These are phyloP conservation scores for Stipa capillata DNA, from an alignment of 176 grass and related monocot species.

Conservation along the genomic window DNA sequence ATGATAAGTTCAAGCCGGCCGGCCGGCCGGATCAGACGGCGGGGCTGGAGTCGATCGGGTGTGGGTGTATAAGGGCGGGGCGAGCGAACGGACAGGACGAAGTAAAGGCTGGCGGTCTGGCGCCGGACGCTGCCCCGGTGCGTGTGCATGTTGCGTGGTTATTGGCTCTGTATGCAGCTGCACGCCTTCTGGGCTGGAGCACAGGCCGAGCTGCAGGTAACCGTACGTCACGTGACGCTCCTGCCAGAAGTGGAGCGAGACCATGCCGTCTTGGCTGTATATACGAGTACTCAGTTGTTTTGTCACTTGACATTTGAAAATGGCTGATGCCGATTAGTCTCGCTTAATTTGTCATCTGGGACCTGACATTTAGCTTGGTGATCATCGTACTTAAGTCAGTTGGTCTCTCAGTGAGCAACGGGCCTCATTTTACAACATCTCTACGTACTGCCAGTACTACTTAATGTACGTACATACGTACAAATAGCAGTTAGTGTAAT, in stretches of 20 bases:
- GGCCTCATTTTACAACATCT: background rate
- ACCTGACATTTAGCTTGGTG: background rate
- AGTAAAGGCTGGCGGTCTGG: background rate
- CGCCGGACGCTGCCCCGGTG: background rate
- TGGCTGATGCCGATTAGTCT: background rate
- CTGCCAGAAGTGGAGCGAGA: background rate
- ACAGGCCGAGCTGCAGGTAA: background rate
- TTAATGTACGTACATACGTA: background rate
- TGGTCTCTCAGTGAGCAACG: background rate
- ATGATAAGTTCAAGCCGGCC: background rate
- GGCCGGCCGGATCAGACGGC: background rate
- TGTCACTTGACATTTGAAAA: too few relatives aligned
- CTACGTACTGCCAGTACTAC: too few relatives aligned
- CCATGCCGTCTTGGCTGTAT: background rate
- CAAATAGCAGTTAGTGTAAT: background rate
- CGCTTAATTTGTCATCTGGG: background rate
- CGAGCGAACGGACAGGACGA: background rate
- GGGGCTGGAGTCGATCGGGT: background rate
- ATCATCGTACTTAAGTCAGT: background rate
- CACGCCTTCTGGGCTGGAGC: slow-evolving; percentile 13
- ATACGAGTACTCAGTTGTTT: too few relatives aligned
- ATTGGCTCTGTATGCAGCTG: slow-evolving; percentile 16
- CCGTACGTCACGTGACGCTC: background rate
- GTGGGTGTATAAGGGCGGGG: background rate
- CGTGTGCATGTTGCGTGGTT: background rate